These are phyloP conservation scores for Macroventuria anomochaeta DNA, from an alignment of 2,329 filamentous ascomycete species.

Conservation along the genomic window DNA sequence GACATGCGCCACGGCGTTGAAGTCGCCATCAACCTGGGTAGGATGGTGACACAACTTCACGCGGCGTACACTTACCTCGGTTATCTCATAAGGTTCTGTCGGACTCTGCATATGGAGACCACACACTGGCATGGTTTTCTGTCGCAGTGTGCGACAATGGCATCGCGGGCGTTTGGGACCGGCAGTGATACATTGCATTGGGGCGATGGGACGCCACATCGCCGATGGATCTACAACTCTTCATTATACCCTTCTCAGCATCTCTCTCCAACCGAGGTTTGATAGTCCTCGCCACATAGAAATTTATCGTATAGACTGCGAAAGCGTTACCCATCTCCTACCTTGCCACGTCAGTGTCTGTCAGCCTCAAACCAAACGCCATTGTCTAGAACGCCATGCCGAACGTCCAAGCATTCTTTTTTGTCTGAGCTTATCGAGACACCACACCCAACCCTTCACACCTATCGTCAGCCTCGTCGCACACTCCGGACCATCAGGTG, in stretches of 20 bases:
- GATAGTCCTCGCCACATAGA: slow-evolving; percentile 10
- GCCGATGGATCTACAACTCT: slow-evolving; percentile 12
- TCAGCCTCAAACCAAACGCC: not conserved
- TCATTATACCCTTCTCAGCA: slow-evolving; percentile 18
- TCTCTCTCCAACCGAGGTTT: slow-evolving; percentile 3
- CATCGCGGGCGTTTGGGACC: slow-evolving; percentile 16
- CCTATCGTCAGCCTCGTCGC: slow-evolving; percentile 1
- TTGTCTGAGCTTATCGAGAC: slow-evolving; percentile 1
- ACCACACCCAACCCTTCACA: not conserved
- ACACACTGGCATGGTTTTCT: not conserved
- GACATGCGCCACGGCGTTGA: slow-evolving; percentile 6
- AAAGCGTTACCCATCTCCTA: not conserved
- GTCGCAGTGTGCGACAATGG: slow-evolving; percentile 15
- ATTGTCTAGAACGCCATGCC: not conserved
- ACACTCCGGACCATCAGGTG: slow-evolving; percentile 1
- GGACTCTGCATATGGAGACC: slow-evolving; percentile 4
- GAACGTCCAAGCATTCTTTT: not conserved
- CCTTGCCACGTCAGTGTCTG: slow-evolving; percentile 3
- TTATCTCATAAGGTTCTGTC: not conserved
- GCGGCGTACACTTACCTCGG: not conserved
- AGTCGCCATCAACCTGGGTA: slow-evolving; percentile 3
- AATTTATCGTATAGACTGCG: slow-evolving; percentile 1
- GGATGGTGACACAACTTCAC: slow-evolving; percentile 1
- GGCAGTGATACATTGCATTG: slow-evolving; percentile 17
- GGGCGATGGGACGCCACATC: slow-evolving; percentile 9